Conservation (phyloP, 768 basidiomycete species). For the Mycena chlorophos region DNA sequence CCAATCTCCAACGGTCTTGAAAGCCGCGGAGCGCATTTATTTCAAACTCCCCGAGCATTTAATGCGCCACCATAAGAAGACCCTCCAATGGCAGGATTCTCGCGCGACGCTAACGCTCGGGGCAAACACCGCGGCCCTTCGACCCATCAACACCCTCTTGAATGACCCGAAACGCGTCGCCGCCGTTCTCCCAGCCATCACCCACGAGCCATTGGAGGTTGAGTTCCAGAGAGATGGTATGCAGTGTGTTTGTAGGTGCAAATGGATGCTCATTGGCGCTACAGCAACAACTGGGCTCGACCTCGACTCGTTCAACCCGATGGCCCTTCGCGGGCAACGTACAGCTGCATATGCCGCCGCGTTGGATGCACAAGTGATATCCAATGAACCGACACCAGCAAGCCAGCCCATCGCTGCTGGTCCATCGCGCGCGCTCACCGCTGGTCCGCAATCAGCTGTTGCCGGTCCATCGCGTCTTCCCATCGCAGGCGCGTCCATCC, state of each 20-base stretch:
- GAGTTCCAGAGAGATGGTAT: neutral
- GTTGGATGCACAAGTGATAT: no score
- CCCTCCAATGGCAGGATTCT: neutral
- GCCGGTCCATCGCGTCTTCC: no score
- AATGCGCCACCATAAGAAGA: neutral
- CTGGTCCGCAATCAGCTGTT: no score
- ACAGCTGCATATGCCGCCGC: no score
- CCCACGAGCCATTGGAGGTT: neutral
- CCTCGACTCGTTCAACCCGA: no score
- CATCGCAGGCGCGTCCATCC: neutral
- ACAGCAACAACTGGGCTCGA: neutral
- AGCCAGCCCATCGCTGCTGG: no score
- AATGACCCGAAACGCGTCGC: neutral
- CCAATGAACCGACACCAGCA: no score
- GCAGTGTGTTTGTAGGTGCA: neutral
- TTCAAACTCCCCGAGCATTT: no score
- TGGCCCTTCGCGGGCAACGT: no score
- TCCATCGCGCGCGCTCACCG: no score
- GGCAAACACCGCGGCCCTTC: no score
- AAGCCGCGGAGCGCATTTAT: neutral
- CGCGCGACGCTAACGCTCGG: no score
- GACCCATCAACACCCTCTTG: neutral
- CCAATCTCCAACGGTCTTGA: neutral
- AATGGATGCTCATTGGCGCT: neutral
- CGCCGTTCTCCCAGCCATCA: neutral